These are phyloP conservation scores for Apiotrichum gamsii DNA, from an alignment of 1,284 basidiomycete genomes.

Conservation along the genomic window DNA sequence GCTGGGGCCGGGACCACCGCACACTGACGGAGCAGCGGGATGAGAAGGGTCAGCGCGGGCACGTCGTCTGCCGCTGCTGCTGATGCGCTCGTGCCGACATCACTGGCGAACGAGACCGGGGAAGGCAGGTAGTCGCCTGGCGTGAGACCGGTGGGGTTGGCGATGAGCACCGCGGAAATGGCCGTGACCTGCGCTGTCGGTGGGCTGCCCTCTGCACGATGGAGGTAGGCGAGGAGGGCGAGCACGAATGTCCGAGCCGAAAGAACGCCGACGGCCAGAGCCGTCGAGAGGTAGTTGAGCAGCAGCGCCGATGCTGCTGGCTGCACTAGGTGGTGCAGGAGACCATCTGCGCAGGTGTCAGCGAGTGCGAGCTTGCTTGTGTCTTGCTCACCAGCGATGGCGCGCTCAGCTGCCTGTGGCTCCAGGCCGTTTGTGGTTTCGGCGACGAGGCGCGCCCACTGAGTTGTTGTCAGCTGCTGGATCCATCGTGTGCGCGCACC, in stretches of 20 bases:
- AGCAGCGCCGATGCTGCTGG: slow-evolving; percentile 27
- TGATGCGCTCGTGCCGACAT: slow-evolving; percentile 23
- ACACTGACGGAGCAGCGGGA: slow-evolving; percentile 32
- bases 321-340: slow-evolving; percentile 22
- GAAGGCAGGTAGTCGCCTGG: slow-evolving; percentile 9
- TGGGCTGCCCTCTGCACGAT: slow-evolving; percentile 7
- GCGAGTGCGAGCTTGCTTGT: background rate
- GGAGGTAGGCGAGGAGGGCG: slow-evolving; percentile 23
- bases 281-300: slow-evolving; percentile 29
- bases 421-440: background rate
- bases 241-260: slow-evolving; percentile 23
- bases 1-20: slow-evolving; percentile 9
- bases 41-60: slow-evolving; percentile 28
- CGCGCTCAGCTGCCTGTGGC: slow-evolving; percentile 5
- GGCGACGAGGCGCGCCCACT: slow-evolving; percentile 12
- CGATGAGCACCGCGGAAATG: slow-evolving; percentile 21
- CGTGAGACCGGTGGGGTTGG: slow-evolving; percentile 20
- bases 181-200: slow-evolving; percentile 14
- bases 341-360: slow-evolving; percentile 21
- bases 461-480: background rate
- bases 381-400: slow-evolving; percentile 7
- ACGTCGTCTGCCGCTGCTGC: slow-evolving; percentile 8
- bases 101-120: slow-evolving; percentile 6
- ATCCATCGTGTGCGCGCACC: background rate
- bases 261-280: slow-evolving; percentile 15